A percentile compares a stretch with the other conserved stretches of the same genome.
phyloP scores from a whole-genome alignment of 2,329 filamentous ascomycete genomes.

The Fusarium staphyleae region DNA sequence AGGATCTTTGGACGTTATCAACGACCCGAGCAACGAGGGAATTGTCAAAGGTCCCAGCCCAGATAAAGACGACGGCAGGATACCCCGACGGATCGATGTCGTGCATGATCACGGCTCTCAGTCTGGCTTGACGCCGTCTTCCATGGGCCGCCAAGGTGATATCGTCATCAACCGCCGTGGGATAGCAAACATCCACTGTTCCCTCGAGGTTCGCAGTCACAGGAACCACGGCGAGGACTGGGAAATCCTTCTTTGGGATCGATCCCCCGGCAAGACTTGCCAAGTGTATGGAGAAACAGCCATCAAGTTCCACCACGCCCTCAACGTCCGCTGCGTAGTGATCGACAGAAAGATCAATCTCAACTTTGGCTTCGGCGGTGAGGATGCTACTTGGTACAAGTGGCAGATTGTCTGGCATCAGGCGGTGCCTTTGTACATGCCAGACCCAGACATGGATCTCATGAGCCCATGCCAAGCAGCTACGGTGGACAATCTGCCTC shows the following conservation, averaged over 20 bases:
- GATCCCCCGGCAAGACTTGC: neutral
- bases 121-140: neutral
- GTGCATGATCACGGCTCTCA: neutral
- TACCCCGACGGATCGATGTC: neutral
- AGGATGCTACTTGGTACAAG: neutral
- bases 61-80: too few species aligned
- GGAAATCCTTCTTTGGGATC: neutral
- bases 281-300: neutral
- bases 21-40: too few species aligned
- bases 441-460: neutral
- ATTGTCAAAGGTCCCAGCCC: too few species aligned
- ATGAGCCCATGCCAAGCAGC: too few species aligned
- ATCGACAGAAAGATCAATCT: neutral
- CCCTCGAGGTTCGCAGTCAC: neutral
- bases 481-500: neutral
- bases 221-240: neutral
- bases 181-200: neutral
- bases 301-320: neutral
- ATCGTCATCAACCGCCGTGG: neutral
- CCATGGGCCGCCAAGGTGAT: neutral
- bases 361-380: neutral
- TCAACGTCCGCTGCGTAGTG: neutral
- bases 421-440: neutral
- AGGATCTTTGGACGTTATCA: too few species aligned
- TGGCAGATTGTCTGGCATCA: neutral